phyloP scores from a whole-genome alignment of 2,329 filamentous ascomycete genomes.

The Neobulgaria alba region DNA sequence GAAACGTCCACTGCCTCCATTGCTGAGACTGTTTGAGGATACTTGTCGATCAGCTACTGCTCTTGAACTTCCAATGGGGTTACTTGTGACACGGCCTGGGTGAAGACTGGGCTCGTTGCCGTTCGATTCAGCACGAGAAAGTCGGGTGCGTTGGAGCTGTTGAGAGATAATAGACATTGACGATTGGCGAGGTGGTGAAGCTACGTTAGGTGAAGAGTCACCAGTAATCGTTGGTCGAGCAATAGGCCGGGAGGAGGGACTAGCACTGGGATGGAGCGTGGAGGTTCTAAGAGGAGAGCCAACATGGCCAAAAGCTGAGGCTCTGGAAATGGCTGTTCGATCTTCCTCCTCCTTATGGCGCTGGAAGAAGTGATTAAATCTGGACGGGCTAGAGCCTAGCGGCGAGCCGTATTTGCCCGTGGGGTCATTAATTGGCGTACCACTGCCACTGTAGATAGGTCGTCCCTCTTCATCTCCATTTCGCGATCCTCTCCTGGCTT shows the following conservation, averaged over 20 bases:
- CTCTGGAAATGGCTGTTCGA: conserved; percentile 26
- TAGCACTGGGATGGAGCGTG: conserved; percentile 45
- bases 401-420: conserved; percentile 54
- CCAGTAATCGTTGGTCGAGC: conserved; percentile 30
- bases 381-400: conserved; percentile 47
- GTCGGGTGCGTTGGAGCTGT: conserved; percentile 51
- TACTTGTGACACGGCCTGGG: conserved; percentile 35
- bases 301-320: conserved; percentile 57
- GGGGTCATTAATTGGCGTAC: conserved; percentile 34
- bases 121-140: conserved; percentile 35
- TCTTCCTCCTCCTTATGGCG: conserved; percentile 47
- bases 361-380: conserved; percentile 53
- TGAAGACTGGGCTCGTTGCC: conserved; percentile 42
- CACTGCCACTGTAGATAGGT: conserved; percentile 33
- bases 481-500: conserved; percentile 55
- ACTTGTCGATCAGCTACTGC: conserved; percentile 46
- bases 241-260: conserved; percentile 33
- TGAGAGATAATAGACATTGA: conserved; percentile 51
- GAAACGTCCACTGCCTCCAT: conserved; percentile 41
- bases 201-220: conserved; percentile 25
- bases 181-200: conserved; percentile 30
- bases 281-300: conserved; percentile 58
- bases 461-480: conserved; percentile 43
- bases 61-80: conserved; percentile 30
- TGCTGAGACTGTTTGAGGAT: conserved; percentile 45